phyloP scores from a whole-genome alignment of 805 yeast genomes.

The Sugiyamaella qingdaonensis region DNA sequence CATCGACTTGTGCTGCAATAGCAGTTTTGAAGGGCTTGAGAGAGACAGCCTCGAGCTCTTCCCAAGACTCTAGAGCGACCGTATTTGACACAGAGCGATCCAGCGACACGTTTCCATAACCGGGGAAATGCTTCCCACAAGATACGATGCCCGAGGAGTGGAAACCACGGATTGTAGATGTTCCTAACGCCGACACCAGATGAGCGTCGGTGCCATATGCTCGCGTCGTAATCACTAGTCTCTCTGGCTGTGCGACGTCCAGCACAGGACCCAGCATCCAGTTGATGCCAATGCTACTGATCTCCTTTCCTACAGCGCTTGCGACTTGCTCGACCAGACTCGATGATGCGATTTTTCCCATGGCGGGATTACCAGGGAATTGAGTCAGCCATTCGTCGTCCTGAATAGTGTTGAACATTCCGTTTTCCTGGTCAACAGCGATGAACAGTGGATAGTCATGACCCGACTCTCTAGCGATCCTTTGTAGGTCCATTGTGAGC shows the following conservation, averaged over 20 bases:
- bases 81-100: constrained; percentile 54
- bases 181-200: constrained; percentile 49
- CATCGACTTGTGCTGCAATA: constrained; percentile 45
- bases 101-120: constrained; percentile 57
- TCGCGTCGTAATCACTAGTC: constrained; percentile 56
- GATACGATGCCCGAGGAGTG: constrained; percentile 50
- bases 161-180: constrained; percentile 49
- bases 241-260: constrained; percentile 53
- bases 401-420: constrained; percentile 54
- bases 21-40: constrained; percentile 49
- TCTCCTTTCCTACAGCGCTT: constrained; percentile 51
- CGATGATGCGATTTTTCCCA: constrained; percentile 49
- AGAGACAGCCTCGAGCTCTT: constrained; percentile 47
- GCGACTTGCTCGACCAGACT: constrained; percentile 48
- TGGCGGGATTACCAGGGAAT: constrained; percentile 62
- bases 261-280: constrained; percentile 57
- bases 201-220: constrained; percentile 58
- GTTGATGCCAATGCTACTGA: constrained; percentile 49
- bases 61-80: constrained; percentile 51
- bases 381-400: constrained; percentile 50
- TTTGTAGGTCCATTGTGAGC: constrained; percentile 52
- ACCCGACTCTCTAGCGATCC: constrained; percentile 46
- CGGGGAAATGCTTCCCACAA: constrained; percentile 63
- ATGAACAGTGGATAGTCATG: constrained; percentile 51
- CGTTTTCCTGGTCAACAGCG: constrained; percentile 61